Evolutionary conservation across 1,284 basidiomycete genomes (phyloP), one percentile per base, ranked within the genome.

Genomic region (Cryptococcus sp.): DNA sequence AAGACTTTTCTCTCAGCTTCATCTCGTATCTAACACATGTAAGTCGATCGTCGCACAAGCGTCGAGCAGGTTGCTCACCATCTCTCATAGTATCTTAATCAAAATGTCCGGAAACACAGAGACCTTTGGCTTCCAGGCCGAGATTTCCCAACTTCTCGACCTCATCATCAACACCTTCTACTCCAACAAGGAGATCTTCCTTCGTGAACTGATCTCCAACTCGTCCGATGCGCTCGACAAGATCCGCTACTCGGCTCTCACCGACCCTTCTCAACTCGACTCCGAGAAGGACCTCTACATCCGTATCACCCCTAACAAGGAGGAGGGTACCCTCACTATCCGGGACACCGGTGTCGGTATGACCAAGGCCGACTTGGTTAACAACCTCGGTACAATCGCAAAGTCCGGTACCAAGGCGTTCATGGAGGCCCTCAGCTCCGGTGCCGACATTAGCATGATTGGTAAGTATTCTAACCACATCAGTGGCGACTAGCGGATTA

Each of bases 181-280:
- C 87, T 93, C 90, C 64, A 95, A 96, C 87, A 96, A 96, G 85
- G 93, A 94, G 83, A 95, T 96, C 80, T 96, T 96, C 86, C 87
- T 96, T 72, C 90, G 93, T 80, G 93, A 97, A 82, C 63, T 96
- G 67, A 95, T 76, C 51, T 76, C 75, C 55, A 78, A 78, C 69
- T 72, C 60, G 61, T 94, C 92, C 62, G 94, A 97, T 87, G 93
- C 94, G 54, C 86, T 96, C 79, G 94, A 97, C 84, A 97, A 97
- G 85, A 90, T 96, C 76, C 91, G 94, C 57, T 82, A 82, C 72
- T 86, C 90, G 31, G 93, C 93, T 58, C 84, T 96, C 68, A 97
- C 93, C 67, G 91, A 96, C 75, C 87, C 93, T 39, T 84, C 89
- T 31, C 88, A 82, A 63, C 90, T 97, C 75, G 93, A 96, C 60